Percentiles rank a stretch among this genome's conserved stretches.
Evolutionary conservation across 2,329 filamentous ascomycete species (phyloP).

Genomic region (Fusarium tjaetaba): DNA sequence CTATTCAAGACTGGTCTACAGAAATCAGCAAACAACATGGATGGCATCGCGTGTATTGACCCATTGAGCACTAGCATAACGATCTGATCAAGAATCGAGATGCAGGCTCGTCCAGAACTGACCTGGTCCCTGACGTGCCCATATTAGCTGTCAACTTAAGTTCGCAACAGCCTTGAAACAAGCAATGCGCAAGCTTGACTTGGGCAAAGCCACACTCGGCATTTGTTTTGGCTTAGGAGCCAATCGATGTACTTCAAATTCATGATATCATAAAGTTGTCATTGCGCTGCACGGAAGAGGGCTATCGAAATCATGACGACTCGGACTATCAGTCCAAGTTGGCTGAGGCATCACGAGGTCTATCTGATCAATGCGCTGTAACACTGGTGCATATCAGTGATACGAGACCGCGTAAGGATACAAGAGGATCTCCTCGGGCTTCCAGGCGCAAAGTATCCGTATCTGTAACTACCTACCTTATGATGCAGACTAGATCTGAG

Average conservation of each 20-base stretch:
- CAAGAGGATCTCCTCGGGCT: neutral
- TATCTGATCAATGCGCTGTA: neutral
- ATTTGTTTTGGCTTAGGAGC: neutral
- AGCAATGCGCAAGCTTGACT: neutral
- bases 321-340: neutral
- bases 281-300: neutral
- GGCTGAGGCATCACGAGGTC: neutral
- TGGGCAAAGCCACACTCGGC: neutral
- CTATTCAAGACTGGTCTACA: neutral
- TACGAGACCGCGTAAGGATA: neutral
- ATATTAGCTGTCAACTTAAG: neutral
- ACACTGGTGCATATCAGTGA: neutral
- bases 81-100: neutral
- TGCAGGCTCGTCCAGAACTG: neutral
- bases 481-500: rapidly evolving
- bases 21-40: neutral
- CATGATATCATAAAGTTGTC: neutral
- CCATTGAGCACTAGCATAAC: neutral
- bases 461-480: neutral
- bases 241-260: neutral
- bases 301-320: neutral
- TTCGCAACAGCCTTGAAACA: neutral
- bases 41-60: neutral
- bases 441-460: neutral
- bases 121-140: neutral